Base-by-base conservation (phyloP, 2,329 filamentous ascomycete genomes). In the Geosmithia morbida region DNA sequence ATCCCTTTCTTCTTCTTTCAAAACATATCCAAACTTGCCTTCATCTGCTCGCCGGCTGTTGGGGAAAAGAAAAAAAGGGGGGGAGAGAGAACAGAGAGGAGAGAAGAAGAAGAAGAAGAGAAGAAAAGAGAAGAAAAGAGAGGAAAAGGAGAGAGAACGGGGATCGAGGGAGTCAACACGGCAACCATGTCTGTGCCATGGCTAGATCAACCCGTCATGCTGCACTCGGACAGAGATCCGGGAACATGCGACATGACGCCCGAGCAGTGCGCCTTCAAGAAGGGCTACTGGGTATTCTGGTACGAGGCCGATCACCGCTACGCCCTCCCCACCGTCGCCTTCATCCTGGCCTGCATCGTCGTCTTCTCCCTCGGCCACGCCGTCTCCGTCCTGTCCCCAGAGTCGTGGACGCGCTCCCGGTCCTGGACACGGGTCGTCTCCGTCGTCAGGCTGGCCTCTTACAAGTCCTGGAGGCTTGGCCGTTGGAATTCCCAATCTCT, bases 251-350 rank as follows among this genome's bases (percentile, higher is more conserved):
- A 48, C 1, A 54, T 68, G 49, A 69, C 61, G 0, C 55, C 62
- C 1, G 65, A 64, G 47, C 62, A 72, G 52, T 75, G 71, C 52
- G 61, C 59, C 13, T 74, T 63, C 51, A 66, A 70, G 45, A 57
- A 49, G 19, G 57, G 63, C n/a, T 62, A 66, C 51, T 75, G 71
- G 70, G 56, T 66, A 43, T 71, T 67, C 52, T 73, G 69, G 71
- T 56, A 51, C 37, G 58, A 73, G 48, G 69, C 74, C 19, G 75
- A 79, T 53, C 66, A 71, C 51, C 66, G 70, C 37, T 79, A 70
- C 51, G 70, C 68, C 1, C 56, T 77, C 3, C 65, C 66, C 7
- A 76, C 74, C 0, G 59, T 76, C 2, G 74, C 71, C 43, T 72
- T 78, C 51, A 70, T 77, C 56, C 61, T 72, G 52, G 61, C 63